These are phyloP conservation scores for Ceratocystis cacaofunesta DNA, from an alignment of 2,329 filamentous ascomycete genomes.

Conservation along the genomic window DNA sequence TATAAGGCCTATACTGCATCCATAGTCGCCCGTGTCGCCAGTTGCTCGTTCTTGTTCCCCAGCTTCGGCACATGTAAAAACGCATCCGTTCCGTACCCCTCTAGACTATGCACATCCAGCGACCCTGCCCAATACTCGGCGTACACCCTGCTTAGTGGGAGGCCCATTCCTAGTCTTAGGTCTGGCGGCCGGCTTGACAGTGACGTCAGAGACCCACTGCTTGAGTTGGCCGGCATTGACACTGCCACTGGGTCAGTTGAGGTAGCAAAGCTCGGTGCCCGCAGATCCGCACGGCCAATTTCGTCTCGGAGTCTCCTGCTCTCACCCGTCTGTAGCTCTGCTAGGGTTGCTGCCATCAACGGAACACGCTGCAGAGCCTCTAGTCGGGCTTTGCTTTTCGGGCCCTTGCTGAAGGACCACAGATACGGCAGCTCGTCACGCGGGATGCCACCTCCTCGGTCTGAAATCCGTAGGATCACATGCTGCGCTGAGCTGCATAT, in stretches of 20 bases:
- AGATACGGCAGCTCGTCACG: slow-evolving; percentile 73
- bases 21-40: slow-evolving; percentile 63
- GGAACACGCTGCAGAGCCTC: slow-evolving; percentile 77
- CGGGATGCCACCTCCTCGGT: slow-evolving; percentile 84
- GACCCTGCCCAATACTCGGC: slow-evolving; percentile 96
- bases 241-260: background rate
- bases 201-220: slow-evolving; percentile 55
- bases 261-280: slow-evolving; percentile 27
- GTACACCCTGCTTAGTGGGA: slow-evolving; percentile 87
- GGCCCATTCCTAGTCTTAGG: slow-evolving; percentile 75
- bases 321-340: slow-evolving; percentile 48
- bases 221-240: slow-evolving; percentile 18
- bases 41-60: slow-evolving; percentile 94
- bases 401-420: slow-evolving; percentile 95
- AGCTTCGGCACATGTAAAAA: slow-evolving; percentile 93
- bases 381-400: slow-evolving; percentile 60
- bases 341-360: slow-evolving; percentile 81
- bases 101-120: slow-evolving; percentile 77
- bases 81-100: slow-evolving; percentile 90
- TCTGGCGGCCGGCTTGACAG: slow-evolving; percentile 74
- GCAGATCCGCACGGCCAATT: slow-evolving; percentile 29
- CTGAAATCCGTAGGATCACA: slow-evolving; percentile 90
- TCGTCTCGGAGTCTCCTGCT: slow-evolving; percentile 24
- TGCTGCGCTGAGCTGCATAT: slow-evolving; percentile 90
- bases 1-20: slow-evolving; percentile 45